These are phyloP conservation scores for Galerina sulciceps DNA, from an alignment of 768 basidiomycete genomes.

Conservation along the genomic window DNA sequence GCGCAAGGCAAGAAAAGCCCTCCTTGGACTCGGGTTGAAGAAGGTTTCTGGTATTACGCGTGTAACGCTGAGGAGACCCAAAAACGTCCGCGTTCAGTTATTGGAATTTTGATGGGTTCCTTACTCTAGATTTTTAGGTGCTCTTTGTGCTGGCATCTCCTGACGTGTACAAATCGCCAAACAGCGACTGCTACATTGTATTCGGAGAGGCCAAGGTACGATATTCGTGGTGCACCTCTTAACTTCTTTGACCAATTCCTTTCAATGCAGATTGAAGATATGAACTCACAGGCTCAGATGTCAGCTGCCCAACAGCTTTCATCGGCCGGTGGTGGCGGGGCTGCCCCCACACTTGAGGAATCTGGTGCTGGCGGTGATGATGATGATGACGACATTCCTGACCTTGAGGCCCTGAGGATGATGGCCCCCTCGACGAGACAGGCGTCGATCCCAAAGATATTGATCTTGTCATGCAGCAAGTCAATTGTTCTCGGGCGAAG, in stretches of 20 bases:
- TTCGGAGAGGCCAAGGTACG: slow-evolving; percentile 95
- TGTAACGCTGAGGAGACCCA: slow-evolving; percentile 92
- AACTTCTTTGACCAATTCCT: not conserved
- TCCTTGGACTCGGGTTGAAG: slow-evolving; percentile 90
- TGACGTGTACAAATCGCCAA: slow-evolving; percentile 97
- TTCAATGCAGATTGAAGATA: slow-evolving; percentile 69
- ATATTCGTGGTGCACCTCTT: not conserved
- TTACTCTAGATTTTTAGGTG: slow-evolving; percentile 47
- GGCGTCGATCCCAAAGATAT: slow-evolving; percentile 94
- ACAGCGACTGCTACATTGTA: slow-evolving; percentile 98
- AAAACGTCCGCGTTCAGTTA: slow-evolving; percentile 68
- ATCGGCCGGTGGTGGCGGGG: slow-evolving; percentile 47
- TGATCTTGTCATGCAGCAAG: slow-evolving; percentile 89
- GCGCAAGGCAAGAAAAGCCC: slow-evolving; percentile 94
- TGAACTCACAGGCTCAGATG: slow-evolving; percentile 79
- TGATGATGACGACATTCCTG: slow-evolving; percentile 82
- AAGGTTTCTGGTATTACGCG: slow-evolving; percentile 92
- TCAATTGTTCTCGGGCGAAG: slow-evolving; percentile 89
- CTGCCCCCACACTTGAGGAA: slow-evolving; percentile 51
- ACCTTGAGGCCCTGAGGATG: slow-evolving; percentile 83
- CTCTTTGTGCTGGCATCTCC: slow-evolving; percentile 92
- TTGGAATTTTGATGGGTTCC: slow-evolving; percentile 4
- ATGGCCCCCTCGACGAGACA: slow-evolving; percentile 82
- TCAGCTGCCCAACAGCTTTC: slow-evolving; percentile 82
- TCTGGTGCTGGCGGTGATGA: slow-evolving; percentile 63